These are phyloP conservation scores for Lecanoromycetidae sp. DNA, from an alignment of 2,329 filamentous ascomycete species.

Conservation along the genomic window DNA sequence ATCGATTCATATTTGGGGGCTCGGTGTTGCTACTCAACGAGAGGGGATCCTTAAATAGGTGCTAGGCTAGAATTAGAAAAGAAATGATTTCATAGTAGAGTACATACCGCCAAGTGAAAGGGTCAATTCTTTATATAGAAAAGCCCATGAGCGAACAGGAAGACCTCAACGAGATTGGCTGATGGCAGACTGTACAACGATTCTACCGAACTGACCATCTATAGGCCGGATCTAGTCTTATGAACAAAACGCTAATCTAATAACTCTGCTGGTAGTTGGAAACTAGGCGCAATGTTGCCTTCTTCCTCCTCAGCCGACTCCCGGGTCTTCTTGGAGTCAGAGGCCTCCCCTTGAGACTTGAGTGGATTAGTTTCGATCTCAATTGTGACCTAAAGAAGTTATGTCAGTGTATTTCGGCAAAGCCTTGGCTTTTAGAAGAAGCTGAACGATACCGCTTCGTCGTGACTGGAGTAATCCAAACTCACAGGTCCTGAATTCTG, in stretches of 20 bases:
- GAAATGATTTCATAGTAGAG: too few relatives aligned
- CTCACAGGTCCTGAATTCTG: slow-evolving; percentile 45
- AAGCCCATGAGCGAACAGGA: too few relatives aligned
- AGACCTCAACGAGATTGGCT: too few relatives aligned
- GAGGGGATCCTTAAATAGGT: too few relatives aligned
- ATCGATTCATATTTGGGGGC: too few relatives aligned
- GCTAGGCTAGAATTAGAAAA: too few relatives aligned
- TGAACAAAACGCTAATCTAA: slow-evolving; percentile 8
- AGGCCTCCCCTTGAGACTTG: slow-evolving; percentile 27
- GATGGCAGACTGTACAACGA: too few relatives aligned
- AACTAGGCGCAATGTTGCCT: not conserved
- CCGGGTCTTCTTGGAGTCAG: not conserved
- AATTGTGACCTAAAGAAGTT: slow-evolving; percentile 22
- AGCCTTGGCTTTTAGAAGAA: slow-evolving; percentile 5
- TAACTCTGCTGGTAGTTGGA: slow-evolving; percentile 5
- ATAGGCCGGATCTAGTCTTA: too few relatives aligned
- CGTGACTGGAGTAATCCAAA: slow-evolving; percentile 45
- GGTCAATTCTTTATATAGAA: too few relatives aligned
- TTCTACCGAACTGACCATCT: too few relatives aligned
- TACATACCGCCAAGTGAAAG: too few relatives aligned
- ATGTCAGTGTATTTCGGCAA: not conserved
- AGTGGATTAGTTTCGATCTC: slow-evolving; percentile 36
- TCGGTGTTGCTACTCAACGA: too few relatives aligned
- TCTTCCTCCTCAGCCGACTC: slow-evolving; percentile 9
- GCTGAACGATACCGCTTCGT: slow-evolving; percentile 41